phyloP scores from a whole-genome alignment of 306 rosid species.

The Sphenostylis stenocarpa region DNA sequence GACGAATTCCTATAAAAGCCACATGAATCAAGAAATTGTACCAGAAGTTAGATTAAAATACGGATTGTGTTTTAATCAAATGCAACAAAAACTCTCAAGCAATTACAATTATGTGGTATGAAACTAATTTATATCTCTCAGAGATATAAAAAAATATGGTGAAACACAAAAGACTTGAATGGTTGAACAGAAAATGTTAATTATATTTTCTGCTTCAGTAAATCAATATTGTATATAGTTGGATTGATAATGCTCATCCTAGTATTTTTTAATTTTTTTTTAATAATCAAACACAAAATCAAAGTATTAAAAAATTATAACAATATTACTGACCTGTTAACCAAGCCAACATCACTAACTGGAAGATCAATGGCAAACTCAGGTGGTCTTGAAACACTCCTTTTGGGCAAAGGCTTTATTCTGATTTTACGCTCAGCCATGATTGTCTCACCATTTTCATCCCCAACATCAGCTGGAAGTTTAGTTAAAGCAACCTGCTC shows the following conservation, averaged over 20 bases:
- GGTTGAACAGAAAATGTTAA: conserved; percentile 14
- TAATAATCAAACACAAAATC: background rate
- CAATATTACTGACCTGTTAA: conserved; percentile 62
- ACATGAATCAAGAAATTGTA: conserved; percentile 7
- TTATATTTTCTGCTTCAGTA: conserved; percentile 25
- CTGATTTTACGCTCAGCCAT: conserved; percentile 97
- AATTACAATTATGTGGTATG: conserved; percentile 11
- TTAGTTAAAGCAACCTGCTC: conserved; percentile 86
- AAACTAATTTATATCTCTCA: conserved; percentile 3
- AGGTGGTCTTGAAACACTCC: conserved; percentile 55
- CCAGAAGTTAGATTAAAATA: conserved; percentile 12
- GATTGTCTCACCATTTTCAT: conserved; percentile 97
- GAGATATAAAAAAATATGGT: background rate
- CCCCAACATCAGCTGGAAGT: conserved; percentile 99
- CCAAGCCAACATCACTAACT: conserved; percentile 76
- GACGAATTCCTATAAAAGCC: conserved; percentile 63
- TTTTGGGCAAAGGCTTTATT: conserved; percentile 90
- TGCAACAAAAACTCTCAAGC: conserved; percentile 8
- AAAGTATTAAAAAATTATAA: background rate
- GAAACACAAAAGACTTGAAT: conserved; percentile 20
- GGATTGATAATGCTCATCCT: background rate
- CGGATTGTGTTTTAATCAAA: conserved; percentile 17
- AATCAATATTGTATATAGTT: background rate
- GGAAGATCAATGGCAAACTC: conserved; percentile 65
- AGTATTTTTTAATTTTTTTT: background rate